These are phyloP conservation scores for Pelargonium nanum DNA, from an alignment of 345 rosid species.

Conservation along the genomic window DNA sequence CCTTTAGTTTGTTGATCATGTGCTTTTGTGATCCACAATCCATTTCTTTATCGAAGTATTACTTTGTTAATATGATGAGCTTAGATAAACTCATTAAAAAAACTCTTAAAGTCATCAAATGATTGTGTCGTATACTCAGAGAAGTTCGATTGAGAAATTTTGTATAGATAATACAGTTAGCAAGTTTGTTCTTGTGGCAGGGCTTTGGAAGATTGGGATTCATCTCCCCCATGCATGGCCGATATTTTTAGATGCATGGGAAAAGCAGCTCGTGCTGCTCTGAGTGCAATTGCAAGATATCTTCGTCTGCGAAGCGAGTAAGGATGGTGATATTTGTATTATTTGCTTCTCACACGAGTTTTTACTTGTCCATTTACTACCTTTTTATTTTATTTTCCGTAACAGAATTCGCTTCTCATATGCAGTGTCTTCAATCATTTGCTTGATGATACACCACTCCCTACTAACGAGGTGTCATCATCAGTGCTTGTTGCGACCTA, in stretches of 20 bases:
- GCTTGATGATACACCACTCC: slow-evolving; percentile 87
- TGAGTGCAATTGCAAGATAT: slow-evolving; percentile 81
- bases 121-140: no score
- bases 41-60: neutral
- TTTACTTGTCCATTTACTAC: neutral
- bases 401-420: neutral
- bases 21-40: neutral
- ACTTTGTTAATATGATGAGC: no score
- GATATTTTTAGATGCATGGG: slow-evolving; percentile 89
- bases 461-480: slow-evolving; percentile 78
- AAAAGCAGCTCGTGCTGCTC: slow-evolving; percentile 84
- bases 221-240: slow-evolving; percentile 94
- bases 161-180: neutral
- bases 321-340: slow-evolving; percentile 29
- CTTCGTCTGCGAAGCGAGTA: slow-evolving; percentile 96
- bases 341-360: neutral
- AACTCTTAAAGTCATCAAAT: no score
- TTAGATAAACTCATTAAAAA: no score
- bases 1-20: neutral
- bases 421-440: slow-evolving; percentile 88
- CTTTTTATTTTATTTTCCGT: neutral
- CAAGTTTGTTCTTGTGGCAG: slow-evolving; percentile 29
- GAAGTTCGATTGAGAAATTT: no score
- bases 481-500: slow-evolving; percentile 75
- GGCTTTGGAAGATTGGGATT: slow-evolving; percentile 79